These are phyloP conservation scores for Metarhizium humberi DNA, from an alignment of 2,329 filamentous ascomycete species.

Conservation along the genomic window DNA sequence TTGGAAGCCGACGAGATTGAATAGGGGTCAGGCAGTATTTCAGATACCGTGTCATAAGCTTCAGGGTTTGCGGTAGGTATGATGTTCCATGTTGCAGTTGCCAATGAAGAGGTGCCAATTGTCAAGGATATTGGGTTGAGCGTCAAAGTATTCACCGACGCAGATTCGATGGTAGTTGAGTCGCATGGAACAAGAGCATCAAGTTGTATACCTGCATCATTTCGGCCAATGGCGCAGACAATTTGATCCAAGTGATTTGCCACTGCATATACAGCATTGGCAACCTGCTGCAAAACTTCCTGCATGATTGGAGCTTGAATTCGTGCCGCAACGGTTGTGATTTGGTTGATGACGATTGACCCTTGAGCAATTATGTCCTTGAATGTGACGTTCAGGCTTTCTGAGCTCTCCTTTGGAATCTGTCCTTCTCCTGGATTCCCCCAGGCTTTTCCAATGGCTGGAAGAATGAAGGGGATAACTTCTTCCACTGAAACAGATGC, in stretches of 20 bases:
- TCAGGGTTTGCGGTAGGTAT: neutral
- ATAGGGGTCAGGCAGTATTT: neutral
- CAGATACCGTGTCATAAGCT: neutral
- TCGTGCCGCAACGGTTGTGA: slow-evolving; percentile 6
- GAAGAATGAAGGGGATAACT: slow-evolving; percentile 13
- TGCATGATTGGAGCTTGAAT: slow-evolving; percentile 8
- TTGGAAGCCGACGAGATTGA: neutral
- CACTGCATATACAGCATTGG: slow-evolving; percentile 10
- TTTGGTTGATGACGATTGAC: slow-evolving; percentile 12
- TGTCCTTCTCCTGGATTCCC: slow-evolving; percentile 5
- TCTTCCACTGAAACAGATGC: slow-evolving; percentile 6
- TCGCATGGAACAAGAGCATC: slow-evolving; percentile 12
- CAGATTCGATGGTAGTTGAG: neutral
- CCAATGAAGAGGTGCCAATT: neutral
- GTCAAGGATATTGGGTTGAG: neutral
- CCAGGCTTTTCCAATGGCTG: slow-evolving; percentile 12
- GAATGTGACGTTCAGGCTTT: slow-evolving; percentile 7
- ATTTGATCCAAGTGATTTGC: slow-evolving; percentile 9
- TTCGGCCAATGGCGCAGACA: slow-evolving; percentile 12
- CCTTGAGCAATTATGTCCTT: slow-evolving; percentile 11
- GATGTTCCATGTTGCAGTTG: neutral
- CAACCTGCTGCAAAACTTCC: slow-evolving; percentile 13
- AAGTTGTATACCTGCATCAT: slow-evolving; percentile 4
- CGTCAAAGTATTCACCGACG: slow-evolving; percentile 3
- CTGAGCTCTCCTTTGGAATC: neutral